Percentiles rank a stretch among this genome's conserved stretches.
phyloP scores from a whole-genome alignment of 129 eudicot genomes.

The Pittosporum tobira region DNA sequence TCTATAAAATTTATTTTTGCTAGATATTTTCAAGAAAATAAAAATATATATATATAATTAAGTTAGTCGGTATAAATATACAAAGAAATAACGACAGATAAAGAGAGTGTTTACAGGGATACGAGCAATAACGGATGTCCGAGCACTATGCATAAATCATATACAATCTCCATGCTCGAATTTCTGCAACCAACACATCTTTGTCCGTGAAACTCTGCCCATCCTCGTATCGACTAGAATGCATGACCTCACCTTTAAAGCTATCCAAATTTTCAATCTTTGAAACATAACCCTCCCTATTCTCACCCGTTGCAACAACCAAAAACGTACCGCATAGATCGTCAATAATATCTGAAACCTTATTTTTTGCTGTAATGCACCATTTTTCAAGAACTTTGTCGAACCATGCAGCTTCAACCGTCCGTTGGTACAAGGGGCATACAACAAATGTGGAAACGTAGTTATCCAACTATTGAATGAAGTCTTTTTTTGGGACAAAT shows the following conservation, averaged over 20 bases:
- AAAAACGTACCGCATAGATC: slow-evolving; percentile 30
- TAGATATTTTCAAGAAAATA: too few species aligned
- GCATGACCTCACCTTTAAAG: slow-evolving; percentile 32
- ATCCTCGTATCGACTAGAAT: slow-evolving; percentile 36
- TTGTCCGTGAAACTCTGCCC: slow-evolving; percentile 26
- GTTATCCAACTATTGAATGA: slow-evolving; percentile 37
- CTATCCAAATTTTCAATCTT: slow-evolving; percentile 30
- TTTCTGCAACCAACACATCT: slow-evolving; percentile 37
- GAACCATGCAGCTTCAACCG: slow-evolving; percentile 29
- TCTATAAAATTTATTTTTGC: too few species aligned
- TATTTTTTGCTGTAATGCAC: slow-evolving; percentile 23
- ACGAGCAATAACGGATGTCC: too few species aligned
- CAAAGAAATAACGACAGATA: too few species aligned
- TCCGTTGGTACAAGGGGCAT: slow-evolving; percentile 23
- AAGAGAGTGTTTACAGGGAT: too few species aligned
- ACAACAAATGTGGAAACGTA: slow-evolving; percentile 26
- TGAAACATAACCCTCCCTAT: slow-evolving; percentile 39
- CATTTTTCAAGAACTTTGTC: slow-evolving; percentile 24
- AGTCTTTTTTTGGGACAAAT: slow-evolving; percentile 33
- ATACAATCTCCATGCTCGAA: too few species aligned
- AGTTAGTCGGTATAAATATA: too few species aligned
- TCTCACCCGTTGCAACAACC: slow-evolving; percentile 66
- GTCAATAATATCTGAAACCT: slow-evolving; percentile 12
- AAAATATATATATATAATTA: too few species aligned
- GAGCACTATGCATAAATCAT: too few species aligned